Conservation (phyloP, 805 yeast species). For the Candida easanensis region DNA sequence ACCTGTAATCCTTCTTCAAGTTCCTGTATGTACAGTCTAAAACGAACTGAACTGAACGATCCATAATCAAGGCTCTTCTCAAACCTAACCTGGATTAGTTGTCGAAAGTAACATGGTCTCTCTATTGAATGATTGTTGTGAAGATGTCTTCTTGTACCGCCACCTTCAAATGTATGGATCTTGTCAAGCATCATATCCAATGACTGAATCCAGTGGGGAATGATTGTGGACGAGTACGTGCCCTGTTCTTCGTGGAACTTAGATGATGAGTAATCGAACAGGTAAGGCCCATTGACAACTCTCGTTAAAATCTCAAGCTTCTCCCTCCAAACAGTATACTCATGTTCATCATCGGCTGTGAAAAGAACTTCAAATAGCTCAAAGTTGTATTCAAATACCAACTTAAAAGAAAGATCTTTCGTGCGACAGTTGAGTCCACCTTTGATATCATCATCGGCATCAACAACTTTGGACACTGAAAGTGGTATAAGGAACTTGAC, state of each 20-base stretch:
- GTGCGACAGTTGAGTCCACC: conserved; percentile 31
- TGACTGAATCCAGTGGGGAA: conserved; percentile 20
- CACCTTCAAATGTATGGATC: neutral
- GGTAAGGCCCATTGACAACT: conserved; percentile 33
- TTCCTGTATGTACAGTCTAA: conserved; percentile 4
- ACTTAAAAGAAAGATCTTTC: conserved; percentile 36
- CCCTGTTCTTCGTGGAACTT: conserved; percentile 23
- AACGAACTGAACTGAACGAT: conserved; percentile 10
- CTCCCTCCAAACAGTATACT: conserved; percentile 41
- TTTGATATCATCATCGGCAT: conserved; percentile 22
- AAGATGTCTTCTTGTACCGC: conserved; percentile 1
- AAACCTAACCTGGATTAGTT: conserved; percentile 24
- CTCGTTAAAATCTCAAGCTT: conserved; percentile 29
- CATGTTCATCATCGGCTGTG: conserved; percentile 32
- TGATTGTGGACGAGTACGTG: conserved; percentile 20
- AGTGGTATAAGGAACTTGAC: conserved; percentile 50
- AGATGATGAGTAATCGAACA: conserved; percentile 29
- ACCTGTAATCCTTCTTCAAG: conserved; percentile 6
- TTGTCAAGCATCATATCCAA: conserved; percentile 25
- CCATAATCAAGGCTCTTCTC: conserved; percentile 9
- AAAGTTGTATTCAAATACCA: conserved; percentile 43
- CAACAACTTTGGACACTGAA: conserved; percentile 31
- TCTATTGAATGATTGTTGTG: conserved; percentile 10
- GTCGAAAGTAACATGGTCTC: conserved; percentile 25
- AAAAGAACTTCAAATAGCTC: conserved; percentile 45